Conservation (phyloP, 2,329 filamentous ascomycete species). For the Fusarium newnesense region DNA sequence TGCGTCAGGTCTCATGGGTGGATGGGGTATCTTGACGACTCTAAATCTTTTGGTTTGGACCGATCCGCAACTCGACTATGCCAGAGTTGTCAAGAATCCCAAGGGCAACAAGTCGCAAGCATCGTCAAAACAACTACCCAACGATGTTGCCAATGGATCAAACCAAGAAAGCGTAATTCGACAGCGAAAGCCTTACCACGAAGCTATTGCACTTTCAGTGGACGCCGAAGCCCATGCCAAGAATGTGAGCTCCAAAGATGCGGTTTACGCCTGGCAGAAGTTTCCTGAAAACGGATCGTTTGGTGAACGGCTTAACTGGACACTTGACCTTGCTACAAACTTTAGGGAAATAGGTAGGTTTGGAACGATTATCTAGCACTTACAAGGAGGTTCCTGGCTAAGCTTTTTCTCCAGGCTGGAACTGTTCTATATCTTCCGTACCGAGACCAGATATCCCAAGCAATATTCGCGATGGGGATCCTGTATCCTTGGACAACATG, state of each 20-base stretch:
- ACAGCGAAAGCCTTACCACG: conserved; percentile 22
- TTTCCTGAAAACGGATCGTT: conserved; percentile 64
- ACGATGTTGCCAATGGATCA: neutral
- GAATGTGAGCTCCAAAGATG: conserved; percentile 38
- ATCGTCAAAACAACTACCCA: neutral
- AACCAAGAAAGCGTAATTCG: conserved; percentile 22
- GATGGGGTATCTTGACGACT: conserved; percentile 63
- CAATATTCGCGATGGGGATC: conserved; percentile 47
- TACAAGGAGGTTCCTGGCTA: neutral
- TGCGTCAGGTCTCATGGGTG: conserved; percentile 58
- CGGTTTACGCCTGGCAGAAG: conserved; percentile 69
- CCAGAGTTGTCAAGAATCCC: conserved; percentile 56
- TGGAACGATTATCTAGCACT: neutral
- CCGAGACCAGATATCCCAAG: conserved; percentile 58
- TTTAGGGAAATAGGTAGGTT: conserved; percentile 64
- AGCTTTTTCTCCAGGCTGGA: conserved; percentile 59
- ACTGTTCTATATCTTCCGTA: conserved; percentile 62
- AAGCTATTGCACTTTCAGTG: neutral
- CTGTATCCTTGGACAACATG: conserved; percentile 54
- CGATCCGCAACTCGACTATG: conserved; percentile 66
- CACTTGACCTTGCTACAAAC: conserved; percentile 63
- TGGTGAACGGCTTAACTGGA: conserved; percentile 63
- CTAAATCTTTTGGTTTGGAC: conserved; percentile 64
- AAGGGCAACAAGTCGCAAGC: neutral
- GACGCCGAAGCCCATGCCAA: neutral